phyloP scores from a whole-genome alignment of 371 early-diverging fungal species.

The Saksenaea vasiformis region DNA sequence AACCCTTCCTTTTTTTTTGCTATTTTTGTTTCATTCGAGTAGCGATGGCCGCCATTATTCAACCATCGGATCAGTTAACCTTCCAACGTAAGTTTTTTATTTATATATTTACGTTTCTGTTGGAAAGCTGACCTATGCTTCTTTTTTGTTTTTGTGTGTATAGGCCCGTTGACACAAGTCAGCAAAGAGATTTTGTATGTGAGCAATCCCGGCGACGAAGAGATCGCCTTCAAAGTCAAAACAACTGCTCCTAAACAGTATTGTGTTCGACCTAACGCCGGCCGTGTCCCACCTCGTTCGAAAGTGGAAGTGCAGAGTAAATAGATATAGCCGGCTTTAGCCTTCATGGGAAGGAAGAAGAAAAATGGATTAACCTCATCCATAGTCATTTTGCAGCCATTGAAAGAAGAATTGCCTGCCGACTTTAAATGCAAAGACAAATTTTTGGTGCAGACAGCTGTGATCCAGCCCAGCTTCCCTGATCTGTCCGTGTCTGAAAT shows the following conservation, averaged over 20 bases:
- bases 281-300: slow-evolving; percentile 66
- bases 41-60: slow-evolving; percentile 14
- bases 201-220: slow-evolving; percentile 56
- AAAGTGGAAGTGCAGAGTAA: slow-evolving; percentile 68
- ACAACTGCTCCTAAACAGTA: slow-evolving; percentile 93
- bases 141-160: not conserved
- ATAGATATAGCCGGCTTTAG: too few species aligned
- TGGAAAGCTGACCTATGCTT: not conserved
- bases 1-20: not conserved
- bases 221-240: slow-evolving; percentile 86
- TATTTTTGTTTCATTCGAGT: not conserved
- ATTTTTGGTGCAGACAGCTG: slow-evolving; percentile 69
- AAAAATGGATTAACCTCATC: not conserved
- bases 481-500: slow-evolving; percentile 20
- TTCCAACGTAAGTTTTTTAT: slow-evolving; percentile 7
- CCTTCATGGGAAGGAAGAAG: not conserved
- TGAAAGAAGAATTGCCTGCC: slow-evolving; percentile 68
- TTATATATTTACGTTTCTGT: not conserved
- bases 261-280: slow-evolving; percentile 89
- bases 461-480: slow-evolving; percentile 13
- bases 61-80: slow-evolving; percentile 18
- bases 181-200: slow-evolving; percentile 56
- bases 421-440: slow-evolving; percentile 84
- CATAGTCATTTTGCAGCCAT: slow-evolving; percentile 75
- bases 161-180: slow-evolving; percentile 71